Evolutionary conservation across 2,329 filamentous ascomycete genomes (phyloP), one percentile per base, ranked within the genome.

Genomic region (Spiromastix sp.): DNA sequence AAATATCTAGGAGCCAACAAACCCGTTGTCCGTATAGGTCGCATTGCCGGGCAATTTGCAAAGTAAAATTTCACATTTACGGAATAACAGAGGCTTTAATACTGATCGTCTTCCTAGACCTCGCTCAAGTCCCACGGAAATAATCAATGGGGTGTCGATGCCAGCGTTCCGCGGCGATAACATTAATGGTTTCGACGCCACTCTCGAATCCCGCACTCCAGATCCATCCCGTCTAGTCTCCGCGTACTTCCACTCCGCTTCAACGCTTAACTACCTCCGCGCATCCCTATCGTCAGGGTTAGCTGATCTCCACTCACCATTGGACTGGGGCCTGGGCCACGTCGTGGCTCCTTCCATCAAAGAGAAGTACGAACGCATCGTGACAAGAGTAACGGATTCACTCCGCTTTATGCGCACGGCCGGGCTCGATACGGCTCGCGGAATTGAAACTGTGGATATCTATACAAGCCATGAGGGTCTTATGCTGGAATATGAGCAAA

Each of bases 1-100:
- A 26, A 28, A 26, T 8, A n/a, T 2, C 12, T 31, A 66, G 62
- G 65, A 24, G 69, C 71, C 16, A 77, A 79, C 50, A 79, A 79
- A 52, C 83, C 84, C 4, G 86, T 98, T 3, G 85, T 98, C 31
- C 78, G 91, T 47, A 93, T 98, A 51, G 91, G 85, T 11, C 78
- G 91, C 41, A 95, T 96, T 78, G 91, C 91, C 9, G 91, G 91
- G 3, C 91, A 98, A 68, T 98, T 94, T 54, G 91, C 91, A 19
- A 98, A 98, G 63, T 63, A 45, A 30, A 49, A 38, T 20, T 10
- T 1, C 17, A 26, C 18, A 4, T 5, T 3, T 7, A 17, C 3
- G 16, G 27, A 18, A 36, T 20, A 12, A 5, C 4, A 9, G 5
- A 8, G 1, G 15, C 21, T n/a, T 24, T 7, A n/a, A 7, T 24